Base-by-base conservation (phyloP, 805 yeast genomes). In the Myxozyma mucilagina region DNA sequence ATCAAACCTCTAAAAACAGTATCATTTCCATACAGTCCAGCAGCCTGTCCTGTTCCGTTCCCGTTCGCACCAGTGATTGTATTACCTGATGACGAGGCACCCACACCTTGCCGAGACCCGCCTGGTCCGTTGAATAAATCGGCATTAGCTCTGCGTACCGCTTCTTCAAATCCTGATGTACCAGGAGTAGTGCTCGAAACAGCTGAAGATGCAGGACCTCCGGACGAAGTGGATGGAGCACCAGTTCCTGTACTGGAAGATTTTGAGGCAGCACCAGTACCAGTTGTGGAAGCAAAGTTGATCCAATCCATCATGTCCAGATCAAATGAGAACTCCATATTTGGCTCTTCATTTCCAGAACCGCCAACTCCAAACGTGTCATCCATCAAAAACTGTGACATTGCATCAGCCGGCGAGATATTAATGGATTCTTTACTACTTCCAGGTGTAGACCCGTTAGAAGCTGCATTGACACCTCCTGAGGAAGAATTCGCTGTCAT, bases 261-360 rank as follows among this genome's bases (percentile, higher is more conserved):
- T 8, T 51, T 16, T 1, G 56, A n/a, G 29, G 39, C 18, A 18
- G 16, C 18, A 29, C 51, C 39, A 14, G 55, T n/a, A 20, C 44
- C 50, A 5, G 45, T 24, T 4, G 61, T 43, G 32, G 66, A 59
- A 14, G 66, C 66, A 42, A 62, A 58, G 45, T 60, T 63, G 18
- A 63, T 59, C 66, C 66, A 63, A 34, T 63, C 64, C 66, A 63
- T 63, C 66, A 63, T 63, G 47, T 63, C 66, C 16, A 63, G 38
- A 53, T 63, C 66, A 53, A 63, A 63, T 9, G 54, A 52, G 39
- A 63, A 63, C 18, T 63, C 66, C 54, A 56, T 57, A 16, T 56
- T 53, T 24, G 53, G 51, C 18, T 63, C 58, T 14, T 49, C 62
- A 39, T 44, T 42, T 11, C 63, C 65, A 5, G 48, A 31, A 2